Percentiles rank a stretch among this genome's conserved stretches.
Evolutionary conservation across 2,329 filamentous ascomycete genomes (phyloP).

Genomic region (Dendryphion nanum): DNA sequence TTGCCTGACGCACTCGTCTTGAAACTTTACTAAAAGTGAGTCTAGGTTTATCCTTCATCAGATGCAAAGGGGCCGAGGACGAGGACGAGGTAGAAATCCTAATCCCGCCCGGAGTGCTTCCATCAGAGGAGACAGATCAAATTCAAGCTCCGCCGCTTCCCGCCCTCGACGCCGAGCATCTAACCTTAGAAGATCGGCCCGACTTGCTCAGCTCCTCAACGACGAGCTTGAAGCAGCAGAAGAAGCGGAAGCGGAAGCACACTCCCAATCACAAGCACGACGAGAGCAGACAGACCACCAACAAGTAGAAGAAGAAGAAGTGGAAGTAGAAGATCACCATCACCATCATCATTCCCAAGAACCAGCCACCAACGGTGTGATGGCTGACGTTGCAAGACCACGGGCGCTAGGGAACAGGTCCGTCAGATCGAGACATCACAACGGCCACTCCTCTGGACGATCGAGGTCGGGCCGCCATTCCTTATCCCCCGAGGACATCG

Average conservation of each 20-base stretch:
- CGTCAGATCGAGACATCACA: slow-evolving; percentile 29
- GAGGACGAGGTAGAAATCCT: slow-evolving; percentile 36
- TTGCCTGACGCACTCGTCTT: slow-evolving; percentile 13
- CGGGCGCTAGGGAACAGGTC: slow-evolving; percentile 31
- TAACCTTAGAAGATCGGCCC: slow-evolving; percentile 28
- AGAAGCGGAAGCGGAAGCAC: not conserved
- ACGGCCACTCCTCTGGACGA: slow-evolving; percentile 18
- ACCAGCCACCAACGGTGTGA: slow-evolving; percentile 16
- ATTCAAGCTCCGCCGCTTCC: slow-evolving; percentile 17
- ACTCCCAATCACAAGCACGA: too few species aligned
- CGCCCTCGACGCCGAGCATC: slow-evolving; percentile 18
- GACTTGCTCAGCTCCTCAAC: slow-evolving; percentile 31
- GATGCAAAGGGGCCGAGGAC: slow-evolving; percentile 37
- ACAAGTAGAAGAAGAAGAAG: not conserved
- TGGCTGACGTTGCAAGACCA: slow-evolving; percentile 40
- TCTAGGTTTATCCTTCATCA: slow-evolving; percentile 31
- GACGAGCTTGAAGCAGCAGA: slow-evolving; percentile 14
- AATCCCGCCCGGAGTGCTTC: slow-evolving; percentile 25
- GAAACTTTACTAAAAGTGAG: slow-evolving; percentile 27
- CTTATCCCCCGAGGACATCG: slow-evolving; percentile 27
- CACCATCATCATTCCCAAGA: slow-evolving; percentile 4
- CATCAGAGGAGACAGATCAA: slow-evolving; percentile 25
- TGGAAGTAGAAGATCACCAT: slow-evolving; percentile 6
- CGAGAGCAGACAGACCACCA: too few species aligned
- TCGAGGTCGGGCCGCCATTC: slow-evolving; percentile 24